phyloP scores from a whole-genome alignment of 139 green algal species.

The Coccomyxa sp. region DNA sequence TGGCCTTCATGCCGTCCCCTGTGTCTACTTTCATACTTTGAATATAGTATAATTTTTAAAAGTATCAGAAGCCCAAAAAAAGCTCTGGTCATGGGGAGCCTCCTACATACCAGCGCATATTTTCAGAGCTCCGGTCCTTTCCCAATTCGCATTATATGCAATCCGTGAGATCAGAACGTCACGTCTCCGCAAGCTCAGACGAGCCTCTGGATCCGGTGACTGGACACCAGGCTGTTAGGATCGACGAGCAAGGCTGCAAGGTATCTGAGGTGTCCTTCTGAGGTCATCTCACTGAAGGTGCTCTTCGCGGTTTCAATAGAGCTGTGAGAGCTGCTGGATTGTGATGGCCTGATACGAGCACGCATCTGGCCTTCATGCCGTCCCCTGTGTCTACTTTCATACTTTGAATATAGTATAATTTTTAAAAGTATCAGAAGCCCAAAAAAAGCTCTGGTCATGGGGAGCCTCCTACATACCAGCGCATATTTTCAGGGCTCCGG shows the following conservation, averaged over 20 bases:
- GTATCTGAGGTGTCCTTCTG: slow-evolving; percentile 1
- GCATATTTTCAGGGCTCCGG: neutral
- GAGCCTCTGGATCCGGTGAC: neutral
- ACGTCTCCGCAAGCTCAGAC: neutral
- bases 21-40: no score
- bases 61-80: no score
- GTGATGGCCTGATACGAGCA: neutral
- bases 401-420: slow-evolving; percentile 5
- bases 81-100: no score
- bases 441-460: slow-evolving; percentile 1
- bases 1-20: no score
- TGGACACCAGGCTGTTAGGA: neutral
- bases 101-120: no score
- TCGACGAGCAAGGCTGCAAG: neutral
- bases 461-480: neutral
- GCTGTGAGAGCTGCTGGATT: neutral
- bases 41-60: no score
- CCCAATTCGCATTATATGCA: no score
- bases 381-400: slow-evolving; percentile 1
- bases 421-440: neutral
- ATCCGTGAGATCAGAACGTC: neutral
- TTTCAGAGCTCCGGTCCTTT: no score
- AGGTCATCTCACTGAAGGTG: neutral
- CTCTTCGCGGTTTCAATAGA: neutral
- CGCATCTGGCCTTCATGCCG: neutral